phyloP scores from a whole-genome alignment of 345 rosid genomes.

The Dipteronia dyeriana region DNA sequence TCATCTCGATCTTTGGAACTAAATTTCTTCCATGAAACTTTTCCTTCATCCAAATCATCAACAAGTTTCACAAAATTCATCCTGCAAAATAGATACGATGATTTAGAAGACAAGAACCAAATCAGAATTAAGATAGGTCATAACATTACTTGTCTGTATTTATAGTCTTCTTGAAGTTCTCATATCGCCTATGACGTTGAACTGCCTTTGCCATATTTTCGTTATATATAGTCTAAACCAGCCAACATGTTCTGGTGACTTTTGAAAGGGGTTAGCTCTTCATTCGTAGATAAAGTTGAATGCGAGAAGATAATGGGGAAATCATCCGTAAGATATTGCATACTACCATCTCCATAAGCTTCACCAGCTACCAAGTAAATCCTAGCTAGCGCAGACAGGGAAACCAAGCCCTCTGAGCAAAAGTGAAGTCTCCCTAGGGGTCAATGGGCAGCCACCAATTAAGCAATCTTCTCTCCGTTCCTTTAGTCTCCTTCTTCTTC shows the following conservation, averaged over 20 bases:
- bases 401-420: conserved; percentile 80
- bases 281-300: conserved; percentile 69
- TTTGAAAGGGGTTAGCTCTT: conserved; percentile 72
- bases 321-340: conserved; percentile 66
- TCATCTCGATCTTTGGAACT: conserved; percentile 75
- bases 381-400: conserved; percentile 68
- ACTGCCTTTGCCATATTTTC: conserved; percentile 99
- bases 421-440: conserved; percentile 92
- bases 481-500: conserved; percentile 94
- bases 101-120: conserved; percentile 1
- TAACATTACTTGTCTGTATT: conserved; percentile 75
- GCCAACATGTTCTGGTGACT: conserved; percentile 95
- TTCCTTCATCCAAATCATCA: conserved; percentile 76
- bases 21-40: conserved; percentile 81
- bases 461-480: conserved; percentile 84
- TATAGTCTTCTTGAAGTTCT: conserved; percentile 83
- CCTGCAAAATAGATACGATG: conserved; percentile 43
- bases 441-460: conserved; percentile 92
- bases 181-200: conserved; percentile 89
- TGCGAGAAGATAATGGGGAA: conserved; percentile 83
- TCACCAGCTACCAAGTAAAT: conserved; percentile 98
- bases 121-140: background rate
- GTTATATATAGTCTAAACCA: conserved; percentile 76
- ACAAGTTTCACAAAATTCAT: conserved; percentile 81
- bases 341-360: conserved; percentile 84